These are phyloP conservation scores for Magnusiomyces paraingens DNA, from an alignment of 1,139 yeast species.

Conservation along the genomic window DNA sequence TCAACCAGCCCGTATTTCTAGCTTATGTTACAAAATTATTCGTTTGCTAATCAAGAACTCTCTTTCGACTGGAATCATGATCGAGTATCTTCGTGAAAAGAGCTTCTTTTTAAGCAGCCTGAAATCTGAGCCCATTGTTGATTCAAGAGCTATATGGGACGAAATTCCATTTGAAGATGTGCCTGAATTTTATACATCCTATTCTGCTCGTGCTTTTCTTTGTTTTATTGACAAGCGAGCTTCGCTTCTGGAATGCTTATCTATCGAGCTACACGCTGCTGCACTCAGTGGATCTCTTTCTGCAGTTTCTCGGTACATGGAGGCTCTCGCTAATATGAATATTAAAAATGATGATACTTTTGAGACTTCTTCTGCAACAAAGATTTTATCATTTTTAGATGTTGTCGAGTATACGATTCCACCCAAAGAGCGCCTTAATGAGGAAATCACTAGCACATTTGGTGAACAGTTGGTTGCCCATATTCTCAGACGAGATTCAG, in stretches of 20 bases:
- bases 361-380: slow-evolving; percentile 44
- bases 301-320: slow-evolving; percentile 49
- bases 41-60: slow-evolving; percentile 53
- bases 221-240: slow-evolving; percentile 60
- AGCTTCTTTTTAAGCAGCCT: slow-evolving; percentile 50
- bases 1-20: slow-evolving; percentile 51
- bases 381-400: slow-evolving; percentile 62
- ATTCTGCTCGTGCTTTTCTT: slow-evolving; percentile 47
- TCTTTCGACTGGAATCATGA: slow-evolving; percentile 46
- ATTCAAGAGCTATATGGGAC: slow-evolving; percentile 46
- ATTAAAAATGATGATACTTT: slow-evolving; percentile 20
- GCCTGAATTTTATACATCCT: slow-evolving; percentile 28
- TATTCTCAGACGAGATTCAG: slow-evolving; percentile 8
- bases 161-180: slow-evolving; percentile 39
- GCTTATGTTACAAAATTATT: slow-evolving; percentile 54
- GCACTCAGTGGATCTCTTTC: slow-evolving; percentile 47
- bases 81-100: slow-evolving; percentile 46
- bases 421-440: background rate
- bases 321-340: slow-evolving; percentile 42
- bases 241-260: slow-evolving; percentile 54
- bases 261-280: slow-evolving; percentile 67
- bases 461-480: slow-evolving; percentile 13
- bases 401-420: slow-evolving; percentile 50
- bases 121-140: slow-evolving; percentile 49
- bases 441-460: slow-evolving; percentile 8